Conservation (phyloP, 2,329 filamentous ascomycete genomes). For the Fusarium pininemorale region DNA sequence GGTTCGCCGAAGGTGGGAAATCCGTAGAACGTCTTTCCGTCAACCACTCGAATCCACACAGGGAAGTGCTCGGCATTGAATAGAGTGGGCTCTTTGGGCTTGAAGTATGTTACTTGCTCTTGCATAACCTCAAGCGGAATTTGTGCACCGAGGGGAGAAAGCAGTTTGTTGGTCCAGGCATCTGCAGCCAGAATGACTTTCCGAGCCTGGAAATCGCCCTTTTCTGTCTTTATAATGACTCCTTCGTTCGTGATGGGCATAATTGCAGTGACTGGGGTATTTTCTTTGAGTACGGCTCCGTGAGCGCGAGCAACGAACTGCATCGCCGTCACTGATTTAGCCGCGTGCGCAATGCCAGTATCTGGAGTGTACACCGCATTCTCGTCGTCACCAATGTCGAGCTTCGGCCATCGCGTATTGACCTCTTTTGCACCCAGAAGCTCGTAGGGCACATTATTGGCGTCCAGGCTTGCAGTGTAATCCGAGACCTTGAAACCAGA, state of each 20-base stretch:
- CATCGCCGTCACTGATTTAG: background rate
- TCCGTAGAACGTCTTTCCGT: background rate
- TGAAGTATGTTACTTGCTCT: constrained; percentile 5
- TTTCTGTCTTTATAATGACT: background rate
- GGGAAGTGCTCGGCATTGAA: background rate
- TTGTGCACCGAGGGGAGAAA: background rate
- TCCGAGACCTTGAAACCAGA: background rate
- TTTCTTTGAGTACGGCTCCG: background rate
- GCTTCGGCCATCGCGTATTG: background rate
- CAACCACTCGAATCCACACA: background rate
- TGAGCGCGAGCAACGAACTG: background rate
- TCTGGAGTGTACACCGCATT: background rate
- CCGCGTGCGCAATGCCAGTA: constrained; percentile 1
- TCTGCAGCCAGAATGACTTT: background rate
- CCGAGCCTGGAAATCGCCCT: background rate
- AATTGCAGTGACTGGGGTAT: background rate
- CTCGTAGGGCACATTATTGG: background rate
- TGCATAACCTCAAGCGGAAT: background rate
- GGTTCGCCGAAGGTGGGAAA: constrained; percentile 1
- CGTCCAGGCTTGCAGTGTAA: background rate
- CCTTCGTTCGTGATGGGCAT: background rate
- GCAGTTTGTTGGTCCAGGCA: constrained; percentile 1
- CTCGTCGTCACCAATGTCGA: background rate
- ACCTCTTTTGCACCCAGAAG: background rate
- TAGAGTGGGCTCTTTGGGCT: background rate